Evolutionary conservation across 2,329 filamentous ascomycete species (phyloP).

Genomic region (Rhinocladiella similis): DNA sequence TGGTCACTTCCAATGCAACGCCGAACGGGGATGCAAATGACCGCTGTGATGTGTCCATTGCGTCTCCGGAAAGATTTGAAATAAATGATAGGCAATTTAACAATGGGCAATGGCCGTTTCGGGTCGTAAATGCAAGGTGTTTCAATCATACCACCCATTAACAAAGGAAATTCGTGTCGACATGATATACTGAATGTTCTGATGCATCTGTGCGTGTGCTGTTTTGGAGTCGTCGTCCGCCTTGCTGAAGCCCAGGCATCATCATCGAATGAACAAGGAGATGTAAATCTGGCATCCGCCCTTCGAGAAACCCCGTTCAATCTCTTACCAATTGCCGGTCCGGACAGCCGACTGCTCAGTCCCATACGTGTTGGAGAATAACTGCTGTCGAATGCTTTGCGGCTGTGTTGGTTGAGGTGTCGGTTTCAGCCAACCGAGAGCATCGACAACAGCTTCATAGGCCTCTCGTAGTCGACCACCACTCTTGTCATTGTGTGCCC

Average conservation of each 20-base stretch:
- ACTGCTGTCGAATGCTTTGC: constrained; percentile 55
- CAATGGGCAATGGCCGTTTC: constrained; percentile 6
- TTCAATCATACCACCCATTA: constrained; percentile 5
- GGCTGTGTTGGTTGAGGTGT: constrained; percentile 22
- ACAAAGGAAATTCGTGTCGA: constrained; percentile 25
- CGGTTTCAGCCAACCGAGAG: constrained; percentile 75
- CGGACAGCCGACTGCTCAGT: constrained; percentile 36
- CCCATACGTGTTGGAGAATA: constrained; percentile 59
- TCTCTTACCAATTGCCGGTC: constrained; percentile 25
- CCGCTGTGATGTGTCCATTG: too few relatives aligned
- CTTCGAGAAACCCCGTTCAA: not conserved
- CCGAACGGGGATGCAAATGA: not conserved
- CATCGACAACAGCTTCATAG: constrained; percentile 71
- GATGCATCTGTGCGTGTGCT: constrained; percentile 12
- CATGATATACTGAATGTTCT: constrained; percentile 9
- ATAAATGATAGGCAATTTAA: not conserved
- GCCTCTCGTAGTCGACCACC: constrained; percentile 79
- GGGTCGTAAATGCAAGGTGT: constrained; percentile 14
- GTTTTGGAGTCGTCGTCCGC: not conserved
- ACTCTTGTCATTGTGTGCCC: constrained; percentile 84
- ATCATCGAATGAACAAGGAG: too few relatives aligned
- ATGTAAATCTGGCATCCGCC: not conserved
- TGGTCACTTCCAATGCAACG: not conserved
- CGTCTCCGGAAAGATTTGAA: not conserved
- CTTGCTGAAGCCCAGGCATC: not conserved